phyloP scores from a whole-genome alignment of 2,329 filamentous ascomycete species.

The Nigrospora sphaerica region DNA sequence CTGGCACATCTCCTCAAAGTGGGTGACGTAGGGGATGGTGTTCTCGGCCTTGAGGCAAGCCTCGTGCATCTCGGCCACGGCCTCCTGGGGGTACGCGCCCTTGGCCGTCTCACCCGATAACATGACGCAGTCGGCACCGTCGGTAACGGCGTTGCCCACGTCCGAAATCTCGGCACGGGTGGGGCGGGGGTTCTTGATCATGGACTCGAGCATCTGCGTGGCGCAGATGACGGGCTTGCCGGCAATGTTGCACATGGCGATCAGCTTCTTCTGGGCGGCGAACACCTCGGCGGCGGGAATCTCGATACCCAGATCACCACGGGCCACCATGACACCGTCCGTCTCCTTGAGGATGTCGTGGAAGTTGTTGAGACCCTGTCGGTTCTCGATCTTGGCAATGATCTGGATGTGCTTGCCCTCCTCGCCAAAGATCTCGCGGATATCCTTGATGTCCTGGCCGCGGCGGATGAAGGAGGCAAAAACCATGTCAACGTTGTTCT shows the following conservation, averaged over 20 bases:
- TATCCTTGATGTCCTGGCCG: constrained; percentile 83
- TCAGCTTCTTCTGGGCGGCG: constrained; percentile 99
- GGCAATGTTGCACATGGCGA: constrained; percentile 99
- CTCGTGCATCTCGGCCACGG: constrained; percentile 97
- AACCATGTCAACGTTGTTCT: constrained; percentile 98
- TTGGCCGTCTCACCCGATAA: constrained; percentile 98
- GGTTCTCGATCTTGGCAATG: constrained; percentile 99
- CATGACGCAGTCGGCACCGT: constrained; percentile 99
- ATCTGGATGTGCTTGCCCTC: constrained; percentile 97
- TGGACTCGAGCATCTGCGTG: constrained; percentile 99
- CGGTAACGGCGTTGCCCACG: constrained; percentile 94
- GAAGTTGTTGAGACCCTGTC: constrained; percentile 99
- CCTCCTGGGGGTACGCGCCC: constrained; percentile 86
- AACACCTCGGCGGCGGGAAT: constrained; percentile 98
- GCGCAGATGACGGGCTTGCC: constrained; percentile 99
- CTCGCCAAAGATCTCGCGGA: constrained; percentile 83
- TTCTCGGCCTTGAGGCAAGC: constrained; percentile 95
- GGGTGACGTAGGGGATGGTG: constrained; percentile 91
- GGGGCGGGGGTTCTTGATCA: constrained; percentile 99
- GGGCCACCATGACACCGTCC: constrained; percentile 99
- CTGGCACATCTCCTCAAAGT: constrained; percentile 91
- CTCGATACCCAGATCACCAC: constrained; percentile 97
- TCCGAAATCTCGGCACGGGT: constrained; percentile 98
- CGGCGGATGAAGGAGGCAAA: constrained; percentile 98
- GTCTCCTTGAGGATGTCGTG: constrained; percentile 92